Conservation (phyloP, 176 grass and related monocot genomes). For the Puccinellia tenuiflora region DNA sequence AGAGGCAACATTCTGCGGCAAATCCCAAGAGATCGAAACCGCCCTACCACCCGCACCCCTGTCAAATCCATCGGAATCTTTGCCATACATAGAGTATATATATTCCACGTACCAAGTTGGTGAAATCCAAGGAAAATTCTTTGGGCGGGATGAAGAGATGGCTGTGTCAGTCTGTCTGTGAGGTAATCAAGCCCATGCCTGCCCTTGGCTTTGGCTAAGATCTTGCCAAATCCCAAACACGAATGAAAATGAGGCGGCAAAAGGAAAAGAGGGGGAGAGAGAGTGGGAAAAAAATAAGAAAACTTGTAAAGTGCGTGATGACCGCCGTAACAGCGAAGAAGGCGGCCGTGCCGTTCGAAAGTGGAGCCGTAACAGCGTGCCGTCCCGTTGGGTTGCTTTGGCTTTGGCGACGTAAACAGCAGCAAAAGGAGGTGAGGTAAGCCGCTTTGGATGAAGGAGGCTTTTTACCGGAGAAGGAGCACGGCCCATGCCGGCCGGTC, state of each 20-base stretch:
- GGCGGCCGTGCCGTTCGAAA: slow-evolving; percentile 5
- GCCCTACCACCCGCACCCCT: neutral
- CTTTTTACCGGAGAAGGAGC: neutral
- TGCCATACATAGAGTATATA: slow-evolving; percentile 7
- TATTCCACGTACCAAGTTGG: neutral
- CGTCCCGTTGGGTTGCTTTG: neutral
- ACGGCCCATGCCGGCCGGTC: slow-evolving; percentile 35
- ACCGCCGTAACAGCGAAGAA: slow-evolving; percentile 13
- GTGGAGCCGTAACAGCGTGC: neutral
- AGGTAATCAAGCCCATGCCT: slow-evolving; percentile 30
- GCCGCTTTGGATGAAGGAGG: slow-evolving; percentile 25
- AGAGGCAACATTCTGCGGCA: slow-evolving; percentile 11
- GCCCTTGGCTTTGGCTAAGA: too few relatives aligned
- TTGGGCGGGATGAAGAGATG: slow-evolving; percentile 9
- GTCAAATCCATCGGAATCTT: slow-evolving; percentile 43
- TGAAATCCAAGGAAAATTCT: slow-evolving; percentile 40
- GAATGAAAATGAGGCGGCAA: neutral
- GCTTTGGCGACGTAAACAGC: slow-evolving; percentile 4
- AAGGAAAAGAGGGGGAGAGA: neutral
- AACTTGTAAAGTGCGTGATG: neutral
- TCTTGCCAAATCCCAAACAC: neutral
- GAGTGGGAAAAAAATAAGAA: neutral
- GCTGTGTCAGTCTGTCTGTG: neutral
- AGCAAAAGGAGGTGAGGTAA: neutral
- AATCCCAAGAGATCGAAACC: slow-evolving; percentile 56